Evolutionary conservation across 177 flowering plant genomes (phyloP).

Genomic region (Telopea speciosissima): DNA sequence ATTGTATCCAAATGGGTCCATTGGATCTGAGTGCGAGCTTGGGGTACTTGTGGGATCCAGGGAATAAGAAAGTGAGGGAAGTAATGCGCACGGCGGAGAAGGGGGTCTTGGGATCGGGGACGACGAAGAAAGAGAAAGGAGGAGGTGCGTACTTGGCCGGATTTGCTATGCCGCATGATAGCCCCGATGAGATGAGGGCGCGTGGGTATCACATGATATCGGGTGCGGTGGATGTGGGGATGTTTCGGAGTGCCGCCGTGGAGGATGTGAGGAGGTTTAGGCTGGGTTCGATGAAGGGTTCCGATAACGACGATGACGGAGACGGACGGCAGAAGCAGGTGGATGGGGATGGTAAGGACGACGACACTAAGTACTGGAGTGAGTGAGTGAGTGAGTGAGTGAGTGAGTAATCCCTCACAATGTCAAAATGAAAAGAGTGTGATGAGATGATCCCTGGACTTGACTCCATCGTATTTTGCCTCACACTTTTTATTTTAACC

Average conservation of each 20-base stretch:
- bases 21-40: slow-evolving; percentile 81
- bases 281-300: slow-evolving; percentile 26
- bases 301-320: slow-evolving; percentile 27
- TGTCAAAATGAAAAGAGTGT: no score
- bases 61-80: slow-evolving; percentile 72
- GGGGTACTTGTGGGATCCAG: slow-evolving; percentile 92
- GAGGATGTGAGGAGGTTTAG: slow-evolving; percentile 65
- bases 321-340: slow-evolving; percentile 2
- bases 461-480: no score
- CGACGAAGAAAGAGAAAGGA: not conserved
- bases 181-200: slow-evolving; percentile 36
- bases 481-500: no score
- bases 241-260: slow-evolving; percentile 55
- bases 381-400: no score
- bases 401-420: no score
- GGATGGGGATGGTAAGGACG: slow-evolving; percentile 23
- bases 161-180: slow-evolving; percentile 71
- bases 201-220: slow-evolving; percentile 78
- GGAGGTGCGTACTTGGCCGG: slow-evolving; percentile 57
- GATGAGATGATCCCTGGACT: no score
- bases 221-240: slow-evolving; percentile 61
- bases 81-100: slow-evolving; percentile 61
- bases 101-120: slow-evolving; percentile 36
- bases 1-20: slow-evolving; percentile 91
- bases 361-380: slow-evolving; percentile 78